Evolutionary conservation across 2,329 filamentous ascomycete genomes (phyloP), one percentile per base, ranked within the genome.

Genomic region (Ophiostoma sp.): DNA sequence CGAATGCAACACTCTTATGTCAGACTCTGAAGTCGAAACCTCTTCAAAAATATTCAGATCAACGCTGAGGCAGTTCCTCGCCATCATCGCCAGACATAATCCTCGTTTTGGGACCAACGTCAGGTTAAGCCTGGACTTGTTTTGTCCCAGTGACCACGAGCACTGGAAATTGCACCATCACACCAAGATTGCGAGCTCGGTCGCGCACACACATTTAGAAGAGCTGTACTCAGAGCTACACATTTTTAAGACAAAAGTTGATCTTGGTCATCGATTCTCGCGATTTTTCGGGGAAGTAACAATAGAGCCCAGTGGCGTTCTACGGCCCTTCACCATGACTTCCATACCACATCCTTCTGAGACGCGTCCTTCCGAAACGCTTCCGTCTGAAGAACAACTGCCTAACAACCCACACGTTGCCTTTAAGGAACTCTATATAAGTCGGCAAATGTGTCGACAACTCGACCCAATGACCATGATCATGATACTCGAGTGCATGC

Each of bases 311-410:
- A 11, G 15, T 15, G 11, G 27, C 23, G 4, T 17, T 13, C 23
- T 62, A 27, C 57, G 57, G 27, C 57, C 57, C 4, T 62, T 62
- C 27, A 62, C 57, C 11, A 62, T 7, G 57, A 62, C 57, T 62
- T 20, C 23, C 2, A 27, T 10, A 33, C 57, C 27, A 4, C 13
- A n/a, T 27, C n/a, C 52, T 57, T 27, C 23, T 4, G 52, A 48
- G 44, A 31, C 27, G 27, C 27, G 27, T 31, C 27, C 52, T 54
- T 54, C 20, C 3, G 20, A 11, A 33, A 13, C 15, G 8, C 13
- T 8, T 57, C 10, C 7, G 27, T 13, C 23, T 23, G 52, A 57
- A 17, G 5, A 20, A 13, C 23, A 17, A 57, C n/a, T 57, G 39
- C 39, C 15, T 13, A 57, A 13, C 3, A 17, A 11, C 52, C n/a